Percentiles rank a stretch among this genome's conserved stretches.
These are phyloP conservation scores for Trametes sanguinea DNA, from an alignment of 768 basidiomycete genomes.

Conservation along the genomic window DNA sequence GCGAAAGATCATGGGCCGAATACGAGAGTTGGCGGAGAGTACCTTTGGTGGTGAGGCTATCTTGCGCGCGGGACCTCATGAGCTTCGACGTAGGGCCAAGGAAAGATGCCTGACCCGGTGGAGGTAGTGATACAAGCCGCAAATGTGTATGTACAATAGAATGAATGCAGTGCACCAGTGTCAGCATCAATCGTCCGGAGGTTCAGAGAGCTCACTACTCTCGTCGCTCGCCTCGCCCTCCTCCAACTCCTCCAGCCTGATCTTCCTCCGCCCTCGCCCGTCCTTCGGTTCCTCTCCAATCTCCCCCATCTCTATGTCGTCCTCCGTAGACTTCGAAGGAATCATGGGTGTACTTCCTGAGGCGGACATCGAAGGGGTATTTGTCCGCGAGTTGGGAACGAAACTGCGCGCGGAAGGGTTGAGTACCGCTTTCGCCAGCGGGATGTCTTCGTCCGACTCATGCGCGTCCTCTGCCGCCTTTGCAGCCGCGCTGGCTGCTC, in stretches of 20 bases:
- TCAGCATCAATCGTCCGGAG: conserved; percentile 53
- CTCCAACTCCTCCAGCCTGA: conserved; percentile 68
- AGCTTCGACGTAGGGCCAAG: conserved; percentile 55
- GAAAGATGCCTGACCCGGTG: conserved; percentile 13
- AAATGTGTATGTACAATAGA: conserved; percentile 13
- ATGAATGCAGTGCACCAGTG: conserved; percentile 7
- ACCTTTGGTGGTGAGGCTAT: conserved; percentile 58
- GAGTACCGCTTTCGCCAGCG: conserved; percentile 34
- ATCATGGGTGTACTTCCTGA: conserved; percentile 9
- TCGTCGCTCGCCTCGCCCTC: conserved; percentile 86
- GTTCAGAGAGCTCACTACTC: conserved; percentile 77
- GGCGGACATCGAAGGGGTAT: conserved; percentile 28
- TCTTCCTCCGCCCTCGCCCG: conserved; percentile 51
- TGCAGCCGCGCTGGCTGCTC: conserved; percentile 40
- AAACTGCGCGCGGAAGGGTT: conserved; percentile 38
- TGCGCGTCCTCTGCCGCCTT: conserved; percentile 48
- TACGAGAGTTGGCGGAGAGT: conserved; percentile 54
- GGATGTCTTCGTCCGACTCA: conserved; percentile 41
- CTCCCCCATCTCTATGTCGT: conserved; percentile 93
- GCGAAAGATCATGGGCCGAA: conserved; percentile 60
- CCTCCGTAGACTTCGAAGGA: conserved; percentile 52
- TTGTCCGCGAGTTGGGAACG: conserved; percentile 33
- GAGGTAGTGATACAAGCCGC: conserved; percentile 24
- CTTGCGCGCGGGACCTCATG: conserved; percentile 79
- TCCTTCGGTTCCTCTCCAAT: conserved; percentile 71